These are phyloP conservation scores for Stephania yunnanensis DNA, from an alignment of 164 flowering plant species.

Conservation along the genomic window DNA sequence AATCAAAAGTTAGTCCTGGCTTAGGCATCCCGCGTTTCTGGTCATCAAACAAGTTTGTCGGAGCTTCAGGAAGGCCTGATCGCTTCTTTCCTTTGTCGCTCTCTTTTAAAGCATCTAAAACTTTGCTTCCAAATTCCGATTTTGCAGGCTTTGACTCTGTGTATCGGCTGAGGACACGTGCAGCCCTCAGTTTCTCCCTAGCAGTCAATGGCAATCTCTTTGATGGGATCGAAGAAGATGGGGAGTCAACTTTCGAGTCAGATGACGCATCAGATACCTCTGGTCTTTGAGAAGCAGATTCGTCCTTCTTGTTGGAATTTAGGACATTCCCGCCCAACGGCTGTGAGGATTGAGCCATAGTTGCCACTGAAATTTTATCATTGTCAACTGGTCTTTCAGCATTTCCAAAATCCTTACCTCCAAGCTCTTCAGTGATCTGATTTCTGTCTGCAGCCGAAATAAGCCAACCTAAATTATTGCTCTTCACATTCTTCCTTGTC, in stretches of 20 bases:
- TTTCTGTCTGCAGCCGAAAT: conserved; percentile 37
- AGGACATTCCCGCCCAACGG: conserved; percentile 8
- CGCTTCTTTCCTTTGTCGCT: conserved; percentile 64
- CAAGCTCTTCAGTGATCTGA: conserved; percentile 27
- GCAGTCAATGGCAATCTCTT: conserved; percentile 67
- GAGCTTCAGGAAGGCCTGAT: conserved; percentile 90
- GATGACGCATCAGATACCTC: conserved; percentile 25
- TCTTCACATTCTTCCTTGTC: conserved; percentile 19
- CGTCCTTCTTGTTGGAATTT: conserved; percentile 12
- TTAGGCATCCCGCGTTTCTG: conserved; percentile 82
- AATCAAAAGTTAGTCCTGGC: conserved; percentile 59
- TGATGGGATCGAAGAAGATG: conserved; percentile 19
- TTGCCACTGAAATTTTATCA: conserved; percentile 19
- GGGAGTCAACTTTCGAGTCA: conserved; percentile 12
- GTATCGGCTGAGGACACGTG: conserved; percentile 69
- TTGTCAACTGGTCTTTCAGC: conserved; percentile 20
- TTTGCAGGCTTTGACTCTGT: conserved; percentile 51
- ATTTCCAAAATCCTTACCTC: conserved; percentile 22
- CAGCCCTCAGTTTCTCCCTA: conserved; percentile 83
- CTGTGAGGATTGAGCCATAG: conserved; percentile 16
- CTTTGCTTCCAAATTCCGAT: conserved; percentile 51
- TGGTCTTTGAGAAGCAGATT: conserved; percentile 19
- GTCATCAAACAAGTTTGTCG: conserved; percentile 79
- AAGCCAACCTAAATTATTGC: conserved; percentile 19
- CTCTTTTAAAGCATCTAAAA: conserved; percentile 67